Percentiles rank a stretch among this genome's conserved stretches.
Conservation (phyloP, 2,329 filamentous ascomycete genomes). For the Ophiostoma quercus region DNA sequence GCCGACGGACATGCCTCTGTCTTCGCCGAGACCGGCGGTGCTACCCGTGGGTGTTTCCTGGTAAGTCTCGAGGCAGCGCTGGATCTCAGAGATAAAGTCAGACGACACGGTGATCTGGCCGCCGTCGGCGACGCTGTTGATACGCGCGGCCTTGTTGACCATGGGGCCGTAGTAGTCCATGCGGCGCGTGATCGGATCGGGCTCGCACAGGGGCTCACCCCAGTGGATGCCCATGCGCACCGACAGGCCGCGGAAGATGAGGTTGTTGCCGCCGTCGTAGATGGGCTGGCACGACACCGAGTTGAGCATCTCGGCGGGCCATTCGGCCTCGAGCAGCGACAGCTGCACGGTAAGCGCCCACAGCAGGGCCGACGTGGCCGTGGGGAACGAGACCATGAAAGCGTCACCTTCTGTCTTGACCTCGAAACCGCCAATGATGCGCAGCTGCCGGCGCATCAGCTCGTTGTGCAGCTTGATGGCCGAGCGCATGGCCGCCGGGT, state of each 20-base stretch:
- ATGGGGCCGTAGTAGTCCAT: constrained; percentile 99
- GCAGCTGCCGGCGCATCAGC: constrained; percentile 86
- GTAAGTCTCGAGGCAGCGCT: constrained; percentile 81
- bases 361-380: constrained; percentile 84
- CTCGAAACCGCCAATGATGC: constrained; percentile 93
- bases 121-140: constrained; percentile 89
- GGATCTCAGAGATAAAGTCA: constrained; percentile 94
- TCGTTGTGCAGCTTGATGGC: constrained; percentile 98
- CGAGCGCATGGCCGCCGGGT: constrained; percentile 89
- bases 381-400: constrained; percentile 98
- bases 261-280: constrained; percentile 73
- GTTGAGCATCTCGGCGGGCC: constrained; percentile 88
- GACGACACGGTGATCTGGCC: constrained; percentile 95
- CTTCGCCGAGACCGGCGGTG: constrained; percentile 45
- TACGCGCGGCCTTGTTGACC: constrained; percentile 95
- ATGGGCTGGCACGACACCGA: constrained; percentile 79
- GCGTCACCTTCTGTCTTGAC: constrained; percentile 99
- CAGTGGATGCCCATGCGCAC: constrained; percentile 98
- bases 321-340: constrained; percentile 78
- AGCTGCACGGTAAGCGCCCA: constrained; percentile 97
- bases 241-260: constrained; percentile 90
- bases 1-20: not conserved
- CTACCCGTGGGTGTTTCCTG: constrained; percentile 62
- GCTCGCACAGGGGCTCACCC: constrained; percentile 89
- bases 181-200: constrained; percentile 89